Evolutionary conservation across 2,329 filamentous ascomycete species (phyloP).

Genomic region (Stemphylium lycopersici): DNA sequence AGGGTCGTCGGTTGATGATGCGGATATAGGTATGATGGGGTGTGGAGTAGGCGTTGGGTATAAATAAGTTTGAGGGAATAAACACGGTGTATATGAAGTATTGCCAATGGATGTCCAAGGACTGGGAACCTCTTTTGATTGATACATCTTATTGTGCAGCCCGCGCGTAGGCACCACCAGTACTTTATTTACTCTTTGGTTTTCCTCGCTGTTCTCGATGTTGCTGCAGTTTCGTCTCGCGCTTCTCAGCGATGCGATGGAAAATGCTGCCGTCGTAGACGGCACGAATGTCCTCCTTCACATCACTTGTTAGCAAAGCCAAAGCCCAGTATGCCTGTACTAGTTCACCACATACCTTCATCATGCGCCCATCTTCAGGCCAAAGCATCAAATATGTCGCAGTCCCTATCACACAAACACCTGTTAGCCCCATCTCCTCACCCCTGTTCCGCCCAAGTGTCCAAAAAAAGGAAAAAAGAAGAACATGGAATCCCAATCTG

Average conservation of each 20-base stretch:
- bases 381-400: conserved; percentile 61
- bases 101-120: no score
- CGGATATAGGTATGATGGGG: no score
- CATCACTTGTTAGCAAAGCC: background rate
- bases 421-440: background rate
- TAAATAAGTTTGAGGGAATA: no score
- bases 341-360: conserved; percentile 45
- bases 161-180: no score
- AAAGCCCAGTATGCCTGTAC: no score
- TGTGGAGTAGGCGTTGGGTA: no score
- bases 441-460: background rate
- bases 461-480: no score
- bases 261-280: conserved; percentile 62
- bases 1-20: no score
- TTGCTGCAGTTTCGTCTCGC: conserved; percentile 1
- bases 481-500: no score
- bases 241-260: conserved; percentile 39
- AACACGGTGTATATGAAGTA: no score
- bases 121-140: no score
- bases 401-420: conserved; percentile 42
- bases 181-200: background rate
- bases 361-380: conserved; percentile 62
- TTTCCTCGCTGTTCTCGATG: background rate
- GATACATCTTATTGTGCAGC: no score
- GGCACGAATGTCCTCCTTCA: conserved; percentile 58